Conservation (phyloP, 495 filamentous ascomycete species). For the Poronia punctata region DNA sequence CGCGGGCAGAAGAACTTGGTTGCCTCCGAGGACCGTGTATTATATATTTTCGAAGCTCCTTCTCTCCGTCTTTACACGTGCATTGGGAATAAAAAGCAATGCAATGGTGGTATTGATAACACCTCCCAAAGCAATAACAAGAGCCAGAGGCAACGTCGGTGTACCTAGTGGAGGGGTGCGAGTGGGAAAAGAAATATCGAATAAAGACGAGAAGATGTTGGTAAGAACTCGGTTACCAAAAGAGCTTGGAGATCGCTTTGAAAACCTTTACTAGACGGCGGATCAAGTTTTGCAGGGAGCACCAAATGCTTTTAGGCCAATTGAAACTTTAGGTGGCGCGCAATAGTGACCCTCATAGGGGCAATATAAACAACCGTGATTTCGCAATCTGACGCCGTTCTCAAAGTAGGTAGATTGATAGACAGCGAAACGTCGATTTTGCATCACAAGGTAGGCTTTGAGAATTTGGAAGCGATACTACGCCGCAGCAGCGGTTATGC, state of each 20-base stretch:
- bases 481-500: conserved; percentile 12
- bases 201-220: not conserved
- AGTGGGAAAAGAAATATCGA: too few species aligned
- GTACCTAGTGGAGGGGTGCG: too few species aligned
- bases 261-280: conserved; percentile 5
- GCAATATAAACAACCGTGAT: conserved; percentile 3
- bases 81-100: conserved; percentile 4
- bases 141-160: too few species aligned
- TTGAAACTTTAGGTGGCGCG: conserved; percentile 10
- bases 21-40: conserved; percentile 5
- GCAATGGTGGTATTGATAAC: conserved; percentile 4
- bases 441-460: not conserved
- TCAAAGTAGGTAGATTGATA: not conserved
- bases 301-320: conserved; percentile 7
- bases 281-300: conserved; percentile 2
- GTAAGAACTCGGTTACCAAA: conserved; percentile 7
- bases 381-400: conserved; percentile 6
- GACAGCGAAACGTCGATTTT: conserved; percentile 1
- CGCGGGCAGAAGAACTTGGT: too few species aligned
- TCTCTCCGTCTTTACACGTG: conserved; percentile 6
- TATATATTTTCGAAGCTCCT: too few species aligned
- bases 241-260: conserved; percentile 7
- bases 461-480: not conserved
- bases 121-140: too few species aligned
- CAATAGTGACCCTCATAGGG: conserved; percentile 5